Evolutionary conservation across 805 yeast genomes (phyloP), one percentile per base, ranked within the genome.

Genomic region (Priceomyces castillae): DNA sequence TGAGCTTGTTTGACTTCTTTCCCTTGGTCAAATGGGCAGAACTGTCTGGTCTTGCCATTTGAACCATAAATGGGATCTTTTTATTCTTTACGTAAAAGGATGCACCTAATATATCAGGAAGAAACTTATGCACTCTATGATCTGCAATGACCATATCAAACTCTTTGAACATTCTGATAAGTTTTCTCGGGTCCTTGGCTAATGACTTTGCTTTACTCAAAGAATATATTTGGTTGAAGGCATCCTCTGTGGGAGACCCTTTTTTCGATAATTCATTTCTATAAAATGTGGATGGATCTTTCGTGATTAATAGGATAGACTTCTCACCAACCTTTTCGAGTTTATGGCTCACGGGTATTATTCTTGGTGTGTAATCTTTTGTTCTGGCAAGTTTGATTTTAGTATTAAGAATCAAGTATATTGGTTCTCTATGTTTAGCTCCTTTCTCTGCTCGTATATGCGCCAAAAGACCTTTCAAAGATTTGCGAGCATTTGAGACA

Each of bases 141-240:
- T 88, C 95, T 3, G 84, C 81, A 7, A 87, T 67, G 2, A 88
- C 71, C 20, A 83, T 53, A 54, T 87, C 95, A 56, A 74, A 81
- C 31, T 83, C 86, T 44, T 77, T 74, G 52, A 67, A 79, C 1
- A 82, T 51, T 38, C 73, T 76, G 39, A 69, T 71, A 26, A 78
- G 56, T 18, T 74, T 67, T 39, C 72, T 73, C 2, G 73, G 66
- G 48, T 72, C 76, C 14, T 58, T 56, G 7, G 74, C 60, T 16
- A 78, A 58, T 18, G 74, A 62, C 54, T 75, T 79, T 43, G 84
- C 59, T 50, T 76, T 81, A 48, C 77, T 79, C 38, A 83, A 67
- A 11, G 88, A 74, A 15, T 80, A 65, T 18, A 87, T 78, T 22
- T 80, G 80, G 35, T 76, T 74, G 59, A 86, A 84, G 14, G 61